These are phyloP conservation scores for Lactifluus echinatus DNA, from an alignment of 768 basidiomycete species.

Conservation along the genomic window DNA sequence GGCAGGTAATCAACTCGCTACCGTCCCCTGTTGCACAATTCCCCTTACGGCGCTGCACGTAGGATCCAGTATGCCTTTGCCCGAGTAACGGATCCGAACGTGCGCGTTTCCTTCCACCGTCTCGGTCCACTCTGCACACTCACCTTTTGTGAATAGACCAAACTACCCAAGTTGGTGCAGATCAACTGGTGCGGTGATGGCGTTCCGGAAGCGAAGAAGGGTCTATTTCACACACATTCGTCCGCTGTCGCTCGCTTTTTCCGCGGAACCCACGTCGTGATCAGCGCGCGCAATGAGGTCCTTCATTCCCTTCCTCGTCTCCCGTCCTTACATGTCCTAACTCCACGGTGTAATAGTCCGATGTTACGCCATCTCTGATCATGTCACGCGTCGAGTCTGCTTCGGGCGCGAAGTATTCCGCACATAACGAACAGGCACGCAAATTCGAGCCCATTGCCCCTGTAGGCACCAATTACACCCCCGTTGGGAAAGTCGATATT, in stretches of 20 bases:
- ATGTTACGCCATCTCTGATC: slow-evolving; percentile 72
- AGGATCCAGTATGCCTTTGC: slow-evolving; percentile 94
- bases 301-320: slow-evolving; percentile 16
- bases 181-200: slow-evolving; percentile 98
- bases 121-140: not conserved
- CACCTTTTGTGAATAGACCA: slow-evolving; percentile 39
- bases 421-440: slow-evolving; percentile 68
- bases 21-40: slow-evolving; percentile 1
- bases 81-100: slow-evolving; percentile 78
- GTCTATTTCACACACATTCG: slow-evolving; percentile 85
- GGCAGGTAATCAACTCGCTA: slow-evolving; percentile 51
- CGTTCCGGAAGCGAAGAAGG: slow-evolving; percentile 87
- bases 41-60: slow-evolving; percentile 4
- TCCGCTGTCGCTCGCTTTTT: slow-evolving; percentile 72
- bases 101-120: slow-evolving; percentile 29
- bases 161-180: slow-evolving; percentile 86
- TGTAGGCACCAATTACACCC: slow-evolving; percentile 68
- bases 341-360: slow-evolving; percentile 42
- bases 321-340: not conserved
- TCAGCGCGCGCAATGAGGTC: slow-evolving; percentile 83
- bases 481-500: slow-evolving; percentile 69
- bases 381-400: slow-evolving; percentile 83
- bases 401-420: slow-evolving; percentile 84
- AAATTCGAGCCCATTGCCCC: slow-evolving; percentile 75
- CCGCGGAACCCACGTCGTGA: slow-evolving; percentile 75